Conservation (phyloP, 768 basidiomycete genomes). For the Rubroboletus satanas region DNA sequence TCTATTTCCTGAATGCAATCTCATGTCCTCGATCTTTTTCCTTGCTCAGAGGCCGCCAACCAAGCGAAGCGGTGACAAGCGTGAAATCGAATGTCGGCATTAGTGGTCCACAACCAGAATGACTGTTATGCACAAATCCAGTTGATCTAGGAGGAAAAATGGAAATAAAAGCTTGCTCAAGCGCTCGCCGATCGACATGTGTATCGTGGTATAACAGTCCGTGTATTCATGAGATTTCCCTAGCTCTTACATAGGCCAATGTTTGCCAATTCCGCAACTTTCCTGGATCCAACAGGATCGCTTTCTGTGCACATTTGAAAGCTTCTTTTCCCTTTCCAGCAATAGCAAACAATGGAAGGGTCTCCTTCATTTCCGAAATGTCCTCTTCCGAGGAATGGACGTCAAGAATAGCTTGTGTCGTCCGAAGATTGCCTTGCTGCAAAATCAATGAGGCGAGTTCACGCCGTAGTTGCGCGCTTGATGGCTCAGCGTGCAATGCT, state of each 20-base stretch:
- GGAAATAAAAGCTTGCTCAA: background rate
- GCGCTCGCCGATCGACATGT: background rate
- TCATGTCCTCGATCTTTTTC: conserved; percentile 1
- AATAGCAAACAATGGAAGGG: conserved; percentile 51
- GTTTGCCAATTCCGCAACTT: conserved; percentile 52
- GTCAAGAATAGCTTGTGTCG: conserved; percentile 47
- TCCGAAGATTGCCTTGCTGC: conserved; percentile 40
- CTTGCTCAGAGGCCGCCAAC: conserved; percentile 37
- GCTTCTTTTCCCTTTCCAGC: conserved; percentile 35
- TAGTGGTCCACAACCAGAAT: background rate
- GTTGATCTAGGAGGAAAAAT: background rate
- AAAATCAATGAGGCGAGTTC: conserved; percentile 54
- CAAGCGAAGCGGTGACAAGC: conserved; percentile 37
- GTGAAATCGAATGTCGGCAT: background rate
- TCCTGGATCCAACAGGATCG: conserved; percentile 53
- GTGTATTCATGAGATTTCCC: conserved; percentile 21
- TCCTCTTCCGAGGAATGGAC: conserved; percentile 29
- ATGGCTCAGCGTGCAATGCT: conserved; percentile 55
- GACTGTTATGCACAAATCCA: background rate
- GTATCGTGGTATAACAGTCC: background rate
- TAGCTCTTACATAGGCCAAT: conserved; percentile 50
- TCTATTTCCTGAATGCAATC: background rate
- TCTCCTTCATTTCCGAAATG: conserved; percentile 36
- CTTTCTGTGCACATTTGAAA: conserved; percentile 52
- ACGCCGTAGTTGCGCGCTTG: conserved; percentile 44